Conservation (phyloP, 2,329 filamentous ascomycete species). For the Nemania sp. region DNA sequence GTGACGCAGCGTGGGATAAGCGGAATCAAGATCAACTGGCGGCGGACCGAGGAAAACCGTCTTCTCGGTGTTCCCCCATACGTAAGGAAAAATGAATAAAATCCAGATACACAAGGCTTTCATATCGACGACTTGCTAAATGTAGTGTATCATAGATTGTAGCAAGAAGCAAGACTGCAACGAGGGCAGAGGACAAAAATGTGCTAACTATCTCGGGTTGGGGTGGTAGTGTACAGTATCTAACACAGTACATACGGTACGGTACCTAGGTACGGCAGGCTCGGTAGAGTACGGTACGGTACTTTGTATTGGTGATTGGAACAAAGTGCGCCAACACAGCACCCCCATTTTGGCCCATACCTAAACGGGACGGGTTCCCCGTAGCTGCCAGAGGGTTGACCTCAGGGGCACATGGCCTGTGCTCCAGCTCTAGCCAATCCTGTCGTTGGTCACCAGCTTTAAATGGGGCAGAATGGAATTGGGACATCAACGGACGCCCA, state of each 20-base stretch:
- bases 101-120: conserved; percentile 22
- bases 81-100: conserved; percentile 29
- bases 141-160: no score
- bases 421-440: conserved; percentile 21
- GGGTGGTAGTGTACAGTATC: not conserved
- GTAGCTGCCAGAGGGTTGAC: conserved; percentile 21
- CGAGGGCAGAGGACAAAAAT: conserved; percentile 5
- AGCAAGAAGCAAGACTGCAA: conserved; percentile 13
- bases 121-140: conserved; percentile 26
- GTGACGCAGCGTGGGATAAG: conserved; percentile 60
- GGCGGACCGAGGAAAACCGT: conserved; percentile 79
- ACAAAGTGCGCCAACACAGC: conserved; percentile 21
- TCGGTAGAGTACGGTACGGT: not conserved
- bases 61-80: conserved; percentile 84
- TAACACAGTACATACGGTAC: no score
- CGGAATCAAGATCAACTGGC: conserved; percentile 57
- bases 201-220: not conserved
- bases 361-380: not conserved
- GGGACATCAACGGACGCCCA: conserved; percentile 31
- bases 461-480: conserved; percentile 11
- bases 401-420: conserved; percentile 13
- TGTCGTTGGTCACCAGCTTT: conserved; percentile 10
- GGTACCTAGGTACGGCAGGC: not conserved
- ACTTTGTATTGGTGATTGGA: conserved; percentile 12
- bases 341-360: not conserved